phyloP scores from a whole-genome alignment of 345 rosid genomes.

The Sonneratia caseolaris region DNA sequence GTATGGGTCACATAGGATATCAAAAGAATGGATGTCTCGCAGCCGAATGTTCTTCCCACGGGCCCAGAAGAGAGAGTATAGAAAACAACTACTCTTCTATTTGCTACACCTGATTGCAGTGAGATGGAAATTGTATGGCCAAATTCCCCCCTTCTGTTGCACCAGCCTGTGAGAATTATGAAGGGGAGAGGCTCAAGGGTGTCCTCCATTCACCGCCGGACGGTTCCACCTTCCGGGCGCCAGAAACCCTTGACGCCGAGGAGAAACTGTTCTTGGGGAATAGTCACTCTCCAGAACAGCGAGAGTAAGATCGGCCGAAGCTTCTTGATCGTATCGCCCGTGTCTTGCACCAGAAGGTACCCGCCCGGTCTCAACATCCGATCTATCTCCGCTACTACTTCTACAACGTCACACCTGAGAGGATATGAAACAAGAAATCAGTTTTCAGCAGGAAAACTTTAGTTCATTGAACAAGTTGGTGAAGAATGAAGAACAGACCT shows the following conservation, averaged over 20 bases:
- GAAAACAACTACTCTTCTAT: too few species aligned
- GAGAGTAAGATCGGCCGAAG: slow-evolving; percentile 41
- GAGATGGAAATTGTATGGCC: too few species aligned
- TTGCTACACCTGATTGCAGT: too few species aligned
- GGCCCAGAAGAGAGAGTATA: too few species aligned
- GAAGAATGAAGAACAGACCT: slow-evolving; percentile 26
- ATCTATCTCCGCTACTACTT: slow-evolving; percentile 61
- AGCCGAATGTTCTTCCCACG: too few species aligned
- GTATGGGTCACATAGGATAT: too few species aligned
- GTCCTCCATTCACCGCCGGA: neutral
- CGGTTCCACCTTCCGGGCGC: slow-evolving; percentile 39
- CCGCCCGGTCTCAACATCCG: slow-evolving; percentile 79
- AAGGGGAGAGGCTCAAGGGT: neutral
- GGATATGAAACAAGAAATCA: neutral
- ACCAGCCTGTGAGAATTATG: neutral
- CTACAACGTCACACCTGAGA: slow-evolving; percentile 52
- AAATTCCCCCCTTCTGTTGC: too few species aligned
- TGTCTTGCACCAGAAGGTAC: slow-evolving; percentile 66
- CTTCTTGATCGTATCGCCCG: slow-evolving; percentile 40
- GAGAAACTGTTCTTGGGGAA: slow-evolving; percentile 55
- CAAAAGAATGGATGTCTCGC: too few species aligned
- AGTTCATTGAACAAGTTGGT: too few species aligned
- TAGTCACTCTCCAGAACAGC: slow-evolving; percentile 56
- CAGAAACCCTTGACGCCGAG: slow-evolving; percentile 67
- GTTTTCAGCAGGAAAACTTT: neutral